Conservation (phyloP, 2,329 filamentous ascomycete genomes). For the Aspergillus awamori region DNA sequence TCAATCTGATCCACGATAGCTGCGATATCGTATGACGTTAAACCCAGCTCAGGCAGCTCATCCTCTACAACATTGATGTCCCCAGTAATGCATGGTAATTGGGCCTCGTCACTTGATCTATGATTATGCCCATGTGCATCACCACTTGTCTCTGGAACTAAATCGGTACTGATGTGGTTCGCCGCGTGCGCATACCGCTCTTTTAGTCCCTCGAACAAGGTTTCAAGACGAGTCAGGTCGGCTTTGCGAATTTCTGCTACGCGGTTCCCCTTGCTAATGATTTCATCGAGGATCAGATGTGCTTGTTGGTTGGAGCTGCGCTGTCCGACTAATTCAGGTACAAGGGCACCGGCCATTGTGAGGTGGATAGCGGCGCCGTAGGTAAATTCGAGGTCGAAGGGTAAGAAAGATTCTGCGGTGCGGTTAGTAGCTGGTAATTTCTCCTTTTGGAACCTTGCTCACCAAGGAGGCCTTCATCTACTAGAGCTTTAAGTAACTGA, state of each 20-base stretch:
- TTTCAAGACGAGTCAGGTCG: conserved; percentile 37
- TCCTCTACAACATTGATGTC: background rate
- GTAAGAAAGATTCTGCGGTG: conserved; percentile 40
- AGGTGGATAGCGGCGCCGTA: conserved; percentile 42
- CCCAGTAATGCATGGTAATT: background rate
- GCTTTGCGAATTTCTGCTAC: conserved; percentile 37
- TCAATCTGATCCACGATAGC: conserved; percentile 42
- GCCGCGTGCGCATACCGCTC: conserved; percentile 26
- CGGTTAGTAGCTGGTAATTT: background rate
- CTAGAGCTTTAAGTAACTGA: background rate
- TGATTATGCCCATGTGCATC: background rate
- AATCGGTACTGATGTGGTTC: background rate
- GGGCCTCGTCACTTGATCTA: background rate
- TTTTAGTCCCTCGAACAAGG: conserved; percentile 33
- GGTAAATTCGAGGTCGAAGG: conserved; percentile 43
- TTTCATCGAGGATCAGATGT: conserved; percentile 38
- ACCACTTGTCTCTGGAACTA: background rate
- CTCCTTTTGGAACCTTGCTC: background rate
- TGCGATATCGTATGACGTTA: conserved; percentile 43
- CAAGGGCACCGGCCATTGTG: conserved; percentile 42
- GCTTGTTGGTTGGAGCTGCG: conserved; percentile 17
- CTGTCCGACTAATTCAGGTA: conserved; percentile 25
- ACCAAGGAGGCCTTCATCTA: conserved; percentile 6
- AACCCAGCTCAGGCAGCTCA: conserved; percentile 38
- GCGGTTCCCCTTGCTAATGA: conserved; percentile 39